These are phyloP conservation scores for Agrostemma githago DNA, from an alignment of 148 eudicot species.

Conservation along the genomic window DNA sequence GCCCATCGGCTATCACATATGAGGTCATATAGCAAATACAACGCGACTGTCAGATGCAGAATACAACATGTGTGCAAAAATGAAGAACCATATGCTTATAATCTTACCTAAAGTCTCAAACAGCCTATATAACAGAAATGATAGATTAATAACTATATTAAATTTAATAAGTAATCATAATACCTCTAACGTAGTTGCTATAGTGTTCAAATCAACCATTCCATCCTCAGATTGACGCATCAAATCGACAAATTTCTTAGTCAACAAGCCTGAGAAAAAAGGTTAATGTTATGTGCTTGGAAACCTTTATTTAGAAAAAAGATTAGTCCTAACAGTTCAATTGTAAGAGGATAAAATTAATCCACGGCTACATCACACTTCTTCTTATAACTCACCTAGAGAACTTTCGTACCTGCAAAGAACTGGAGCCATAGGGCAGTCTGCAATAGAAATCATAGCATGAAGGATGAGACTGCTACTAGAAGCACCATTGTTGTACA, in stretches of 20 bases:
- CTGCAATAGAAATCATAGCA: slow-evolving; percentile 6
- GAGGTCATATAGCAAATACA: not conserved
- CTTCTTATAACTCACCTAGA: slow-evolving; percentile 17
- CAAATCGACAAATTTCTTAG: slow-evolving; percentile 20
- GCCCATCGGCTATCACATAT: not conserved
- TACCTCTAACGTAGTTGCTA: slow-evolving; percentile 16
- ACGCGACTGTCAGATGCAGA: not conserved
- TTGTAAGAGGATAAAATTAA: not conserved
- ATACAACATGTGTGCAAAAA: not conserved
- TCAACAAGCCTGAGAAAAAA: slow-evolving; percentile 18
- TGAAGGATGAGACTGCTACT: not conserved
- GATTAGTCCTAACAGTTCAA: not conserved
- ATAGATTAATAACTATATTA: not conserved
- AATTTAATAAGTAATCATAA: not conserved
- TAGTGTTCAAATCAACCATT: slow-evolving; percentile 19
- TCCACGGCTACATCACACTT: not conserved
- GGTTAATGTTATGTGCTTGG: not conserved
- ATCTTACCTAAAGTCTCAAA: not conserved
- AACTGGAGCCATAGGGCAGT: slow-evolving; percentile 13
- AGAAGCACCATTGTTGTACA: not conserved
- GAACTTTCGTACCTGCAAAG: slow-evolving; percentile 20
- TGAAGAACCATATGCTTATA: not conserved
- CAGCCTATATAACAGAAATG: not conserved
- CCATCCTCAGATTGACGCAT: slow-evolving; percentile 20
- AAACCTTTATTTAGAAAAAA: not conserved